A percentile compares a stretch with the other conserved stretches of the same genome.
These are phyloP conservation scores for Neurospora discreta DNA, from an alignment of 495 filamentous ascomycete species.

Conservation along the genomic window DNA sequence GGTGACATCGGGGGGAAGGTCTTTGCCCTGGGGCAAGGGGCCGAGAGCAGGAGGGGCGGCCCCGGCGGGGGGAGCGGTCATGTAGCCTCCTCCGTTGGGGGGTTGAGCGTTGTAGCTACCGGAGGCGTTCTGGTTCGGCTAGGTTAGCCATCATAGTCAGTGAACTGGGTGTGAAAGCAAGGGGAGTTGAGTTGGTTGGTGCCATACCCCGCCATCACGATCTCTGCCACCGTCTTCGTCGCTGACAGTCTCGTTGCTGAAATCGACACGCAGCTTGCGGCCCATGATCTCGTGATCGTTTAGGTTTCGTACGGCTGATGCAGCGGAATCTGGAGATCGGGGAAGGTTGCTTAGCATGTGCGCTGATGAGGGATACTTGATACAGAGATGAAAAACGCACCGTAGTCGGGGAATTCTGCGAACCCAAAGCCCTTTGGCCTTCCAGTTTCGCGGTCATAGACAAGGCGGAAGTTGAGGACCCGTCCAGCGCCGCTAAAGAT, in stretches of 20 bases:
- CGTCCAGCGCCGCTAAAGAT: constrained; percentile 80
- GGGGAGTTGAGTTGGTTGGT: background rate
- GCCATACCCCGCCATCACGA: constrained; percentile 15
- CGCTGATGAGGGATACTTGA: background rate
- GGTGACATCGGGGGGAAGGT: constrained; percentile 66
- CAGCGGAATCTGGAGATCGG: constrained; percentile 59
- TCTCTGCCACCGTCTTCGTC: constrained; percentile 45
- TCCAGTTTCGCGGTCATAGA: constrained; percentile 92
- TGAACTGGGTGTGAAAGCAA: background rate
- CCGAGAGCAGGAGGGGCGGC: constrained; percentile 42
- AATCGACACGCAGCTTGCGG: constrained; percentile 87
- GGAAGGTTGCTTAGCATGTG: background rate
- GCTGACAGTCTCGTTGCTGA: constrained; percentile 78
- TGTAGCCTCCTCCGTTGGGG: constrained; percentile 3
- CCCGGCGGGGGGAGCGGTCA: constrained; percentile 17
- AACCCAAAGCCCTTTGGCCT: constrained; percentile 95
- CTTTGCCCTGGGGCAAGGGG: constrained; percentile 71
- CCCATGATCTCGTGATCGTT: constrained; percentile 96
- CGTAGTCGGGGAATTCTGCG: constrained; percentile 76
- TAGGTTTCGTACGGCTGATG: constrained; percentile 88
- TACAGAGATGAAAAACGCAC: constrained; percentile 16
- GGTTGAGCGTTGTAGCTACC: constrained; percentile 7
- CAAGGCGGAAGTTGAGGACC: constrained; percentile 84
- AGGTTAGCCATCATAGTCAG: background rate
- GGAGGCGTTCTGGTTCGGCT: background rate